Conservation (phyloP, 176 grass and related monocot genomes). For the Lolium multiflorum region DNA sequence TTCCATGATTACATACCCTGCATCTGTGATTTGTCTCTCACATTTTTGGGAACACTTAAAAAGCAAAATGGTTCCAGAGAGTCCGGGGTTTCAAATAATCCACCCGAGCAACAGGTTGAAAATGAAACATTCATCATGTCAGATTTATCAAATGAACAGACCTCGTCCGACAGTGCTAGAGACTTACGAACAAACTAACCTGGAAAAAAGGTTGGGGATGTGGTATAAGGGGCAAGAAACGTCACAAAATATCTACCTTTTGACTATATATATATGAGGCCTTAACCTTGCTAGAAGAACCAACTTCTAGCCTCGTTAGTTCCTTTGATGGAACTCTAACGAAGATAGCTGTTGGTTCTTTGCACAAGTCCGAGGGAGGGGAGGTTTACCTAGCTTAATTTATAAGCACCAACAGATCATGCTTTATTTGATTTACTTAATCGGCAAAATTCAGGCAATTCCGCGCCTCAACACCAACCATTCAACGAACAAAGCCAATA, state of each 20-base stretch:
- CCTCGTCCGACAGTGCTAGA: background rate
- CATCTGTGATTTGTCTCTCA: background rate
- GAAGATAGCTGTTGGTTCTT: constrained; percentile 36
- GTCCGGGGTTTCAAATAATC: background rate
- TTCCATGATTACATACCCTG: background rate
- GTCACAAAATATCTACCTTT: background rate
- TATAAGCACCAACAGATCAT: constrained; percentile 28
- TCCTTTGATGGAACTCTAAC: constrained; percentile 37
- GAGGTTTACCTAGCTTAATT: background rate
- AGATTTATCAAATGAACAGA: background rate
- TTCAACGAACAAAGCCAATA: background rate
- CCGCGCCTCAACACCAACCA: constrained; percentile 1
- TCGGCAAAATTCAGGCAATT: background rate
- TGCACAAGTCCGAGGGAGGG: constrained; percentile 2
- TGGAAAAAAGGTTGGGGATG: constrained; percentile 11
- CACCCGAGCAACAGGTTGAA: background rate
- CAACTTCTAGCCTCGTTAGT: constrained; percentile 47
- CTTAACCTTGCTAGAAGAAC: constrained; percentile 35
- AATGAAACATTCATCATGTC: constrained; percentile 19
- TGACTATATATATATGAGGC: background rate
- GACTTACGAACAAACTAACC: constrained; percentile 19
- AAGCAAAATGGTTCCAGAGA: background rate
- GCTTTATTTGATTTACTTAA: constrained; percentile 20
- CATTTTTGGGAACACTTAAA: background rate
- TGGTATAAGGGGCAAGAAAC: constrained; percentile 12